These are phyloP conservation scores for Xylaria sp. DNA, from an alignment of 2,329 filamentous ascomycete genomes.

Conservation along the genomic window DNA sequence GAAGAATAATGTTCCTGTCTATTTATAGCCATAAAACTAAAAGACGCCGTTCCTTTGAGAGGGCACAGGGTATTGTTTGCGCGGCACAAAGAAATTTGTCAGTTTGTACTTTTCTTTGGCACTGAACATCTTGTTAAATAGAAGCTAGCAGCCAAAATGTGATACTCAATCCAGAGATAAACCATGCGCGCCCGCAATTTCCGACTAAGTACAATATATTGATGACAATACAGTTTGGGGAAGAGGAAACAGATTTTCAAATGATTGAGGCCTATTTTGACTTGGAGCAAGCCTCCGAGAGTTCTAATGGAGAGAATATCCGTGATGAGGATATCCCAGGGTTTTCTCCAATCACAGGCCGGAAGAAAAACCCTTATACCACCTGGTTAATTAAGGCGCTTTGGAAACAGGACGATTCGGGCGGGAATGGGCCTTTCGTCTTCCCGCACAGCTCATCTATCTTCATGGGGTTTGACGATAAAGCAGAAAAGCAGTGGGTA, in stretches of 20 bases:
- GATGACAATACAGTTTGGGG: not conserved
- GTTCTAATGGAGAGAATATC: not conserved
- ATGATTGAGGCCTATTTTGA: constrained; percentile 18
- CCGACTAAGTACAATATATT: constrained; percentile 8
- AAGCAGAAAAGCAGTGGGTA: not conserved
- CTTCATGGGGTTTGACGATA: constrained; percentile 11
- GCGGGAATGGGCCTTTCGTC: constrained; percentile 19
- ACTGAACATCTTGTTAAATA: not conserved
- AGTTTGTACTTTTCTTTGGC: not conserved
- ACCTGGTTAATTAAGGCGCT: not conserved
- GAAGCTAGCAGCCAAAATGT: not conserved
- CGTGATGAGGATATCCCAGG: not conserved
- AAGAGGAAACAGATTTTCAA: not conserved
- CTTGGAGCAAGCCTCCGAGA: constrained; percentile 17
- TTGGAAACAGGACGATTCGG: not conserved
- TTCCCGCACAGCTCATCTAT: constrained; percentile 14
- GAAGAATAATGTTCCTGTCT: not conserved
- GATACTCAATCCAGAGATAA: not conserved
- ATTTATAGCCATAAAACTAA: not conserved
- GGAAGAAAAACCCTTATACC: not conserved
- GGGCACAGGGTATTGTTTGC: too few relatives aligned
- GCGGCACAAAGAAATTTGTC: not conserved
- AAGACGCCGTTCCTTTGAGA: too few relatives aligned
- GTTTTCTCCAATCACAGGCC: constrained; percentile 6
- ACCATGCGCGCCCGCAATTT: not conserved